phyloP scores from a whole-genome alignment of 2,329 filamentous ascomycete species.

The Blumeriella jaapii region DNA sequence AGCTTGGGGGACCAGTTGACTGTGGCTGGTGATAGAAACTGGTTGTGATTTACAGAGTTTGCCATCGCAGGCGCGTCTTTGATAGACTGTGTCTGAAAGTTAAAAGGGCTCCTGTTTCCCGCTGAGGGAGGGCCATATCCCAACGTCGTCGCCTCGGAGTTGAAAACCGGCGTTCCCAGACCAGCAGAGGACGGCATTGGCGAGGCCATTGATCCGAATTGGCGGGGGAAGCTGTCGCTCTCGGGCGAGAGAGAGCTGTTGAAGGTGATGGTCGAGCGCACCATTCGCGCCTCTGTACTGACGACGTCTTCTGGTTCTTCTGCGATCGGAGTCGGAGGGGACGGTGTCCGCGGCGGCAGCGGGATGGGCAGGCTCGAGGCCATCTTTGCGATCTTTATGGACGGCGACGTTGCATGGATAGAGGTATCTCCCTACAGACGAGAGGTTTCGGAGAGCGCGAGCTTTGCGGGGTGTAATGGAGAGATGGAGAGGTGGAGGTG shows the following conservation, averaged over 20 bases:
- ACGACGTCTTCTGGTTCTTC: slow-evolving; percentile 27
- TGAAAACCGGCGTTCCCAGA: slow-evolving; percentile 9
- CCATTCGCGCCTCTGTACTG: slow-evolving; percentile 13
- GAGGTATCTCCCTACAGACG: too few relatives aligned
- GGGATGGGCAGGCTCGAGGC: slow-evolving; percentile 47
- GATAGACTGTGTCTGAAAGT: slow-evolving; percentile 78
- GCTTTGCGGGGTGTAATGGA: too few relatives aligned
- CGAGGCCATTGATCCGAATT: slow-evolving; percentile 28
- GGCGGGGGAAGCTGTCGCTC: slow-evolving; percentile 23
- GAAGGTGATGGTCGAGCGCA: slow-evolving; percentile 26
- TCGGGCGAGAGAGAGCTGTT: slow-evolving; percentile 37
- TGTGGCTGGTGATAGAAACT: slow-evolving; percentile 1
- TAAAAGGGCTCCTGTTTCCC: slow-evolving; percentile 61
- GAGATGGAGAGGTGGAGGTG: too few relatives aligned
- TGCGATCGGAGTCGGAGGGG: slow-evolving; percentile 42
- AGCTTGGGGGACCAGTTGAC: slow-evolving; percentile 16
- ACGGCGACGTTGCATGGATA: slow-evolving; percentile 6
- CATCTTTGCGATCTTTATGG: slow-evolving; percentile 33
- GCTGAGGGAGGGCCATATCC: slow-evolving; percentile 19
- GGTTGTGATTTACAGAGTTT: slow-evolving; percentile 50
- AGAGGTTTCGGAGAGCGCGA: too few relatives aligned
- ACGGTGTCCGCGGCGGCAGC: slow-evolving; percentile 50
- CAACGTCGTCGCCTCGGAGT: slow-evolving; percentile 27
- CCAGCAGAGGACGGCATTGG: slow-evolving; percentile 22
- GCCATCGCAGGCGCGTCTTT: slow-evolving; percentile 53